Base-by-base conservation (phyloP, 495 filamentous ascomycete genomes). In the Aspergillus steynii region DNA sequence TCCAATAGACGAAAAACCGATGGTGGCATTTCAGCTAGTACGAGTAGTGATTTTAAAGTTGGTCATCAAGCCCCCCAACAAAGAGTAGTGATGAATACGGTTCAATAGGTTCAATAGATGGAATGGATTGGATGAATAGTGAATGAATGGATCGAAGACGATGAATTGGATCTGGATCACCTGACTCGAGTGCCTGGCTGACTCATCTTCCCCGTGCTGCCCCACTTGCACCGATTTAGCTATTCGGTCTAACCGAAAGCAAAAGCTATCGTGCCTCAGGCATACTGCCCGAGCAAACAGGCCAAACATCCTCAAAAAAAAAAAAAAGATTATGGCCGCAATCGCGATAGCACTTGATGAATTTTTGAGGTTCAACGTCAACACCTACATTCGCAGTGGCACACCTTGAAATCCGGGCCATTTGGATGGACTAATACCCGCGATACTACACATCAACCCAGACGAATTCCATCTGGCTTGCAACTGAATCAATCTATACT, bases 271-370 rank as follows among this genome's bases (percentile, higher is more conserved):
- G 12, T 49, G 10, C 28, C 32, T 45, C 55, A 55, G 31, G 2
- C 9, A 29, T 0, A 53, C 1, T 10, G 12, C 4, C 37, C 55
- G 59, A 53, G 9, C 74, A 78, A 78, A 77, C 73, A 76, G 55
- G 64, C 65, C 70, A 78, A 76, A 77, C 66, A 63, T 42, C 57
- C 56, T 66, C 61, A 61, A 67, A 69, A 75, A 71, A 72, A 75
- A 54, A 47, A 52, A 64, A 62, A 59, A 61, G 65, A 65, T 59
- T 53, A 66, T 55, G 47, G 42, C 37, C 12, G 27, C 29, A 51
- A 42, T 42, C 37, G 37, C 37, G 10, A 42, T 42, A 42, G 37
- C 37, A 42, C 37, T 42, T 42, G 9, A 1, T 42, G 12, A 12
- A 42, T 15, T 14, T 15, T 3, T 42, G 37, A 26, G 15, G 15